Evolutionary conservation across 1,139 yeast genomes (phyloP).

Genomic region (Suhomyces maxii): DNA sequence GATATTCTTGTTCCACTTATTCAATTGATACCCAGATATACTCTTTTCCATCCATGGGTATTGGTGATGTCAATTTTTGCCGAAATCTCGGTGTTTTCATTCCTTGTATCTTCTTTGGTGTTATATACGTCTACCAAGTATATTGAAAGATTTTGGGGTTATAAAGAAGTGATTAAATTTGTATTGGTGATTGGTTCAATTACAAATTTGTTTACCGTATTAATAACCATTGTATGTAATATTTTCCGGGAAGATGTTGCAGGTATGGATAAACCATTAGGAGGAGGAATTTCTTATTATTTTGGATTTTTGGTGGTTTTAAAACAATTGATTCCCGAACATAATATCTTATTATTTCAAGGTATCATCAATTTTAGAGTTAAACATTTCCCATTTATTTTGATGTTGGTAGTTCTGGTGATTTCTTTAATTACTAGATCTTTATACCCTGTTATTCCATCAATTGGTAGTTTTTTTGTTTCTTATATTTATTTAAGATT

Average conservation of each 20-base stretch:
- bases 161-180: slow-evolving; percentile 59
- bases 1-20: slow-evolving; percentile 58
- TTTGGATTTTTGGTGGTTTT: slow-evolving; percentile 81
- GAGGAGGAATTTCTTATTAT: slow-evolving; percentile 73
- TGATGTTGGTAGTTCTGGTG: slow-evolving; percentile 44
- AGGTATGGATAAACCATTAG: slow-evolving; percentile 51
- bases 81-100: slow-evolving; percentile 57
- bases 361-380: slow-evolving; percentile 66
- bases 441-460: slow-evolving; percentile 61
- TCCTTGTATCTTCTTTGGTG: slow-evolving; percentile 48
- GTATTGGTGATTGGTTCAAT: slow-evolving; percentile 55
- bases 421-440: slow-evolving; percentile 45
- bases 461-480: slow-evolving; percentile 64
- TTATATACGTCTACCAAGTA: slow-evolving; percentile 54
- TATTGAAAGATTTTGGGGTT: slow-evolving; percentile 59
- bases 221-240: slow-evolving; percentile 40
- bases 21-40: slow-evolving; percentile 67
- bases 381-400: slow-evolving; percentile 70
- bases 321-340: slow-evolving; percentile 89
- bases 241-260: slow-evolving; percentile 36
- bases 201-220: slow-evolving; percentile 37
- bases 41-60: slow-evolving; percentile 73
- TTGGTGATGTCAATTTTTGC: slow-evolving; percentile 70
- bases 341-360: slow-evolving; percentile 66
- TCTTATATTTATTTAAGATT: slow-evolving; percentile 80